Evolutionary conservation across 495 filamentous ascomycete genomes (phyloP).

Genomic region (Podospora fimiseda): DNA sequence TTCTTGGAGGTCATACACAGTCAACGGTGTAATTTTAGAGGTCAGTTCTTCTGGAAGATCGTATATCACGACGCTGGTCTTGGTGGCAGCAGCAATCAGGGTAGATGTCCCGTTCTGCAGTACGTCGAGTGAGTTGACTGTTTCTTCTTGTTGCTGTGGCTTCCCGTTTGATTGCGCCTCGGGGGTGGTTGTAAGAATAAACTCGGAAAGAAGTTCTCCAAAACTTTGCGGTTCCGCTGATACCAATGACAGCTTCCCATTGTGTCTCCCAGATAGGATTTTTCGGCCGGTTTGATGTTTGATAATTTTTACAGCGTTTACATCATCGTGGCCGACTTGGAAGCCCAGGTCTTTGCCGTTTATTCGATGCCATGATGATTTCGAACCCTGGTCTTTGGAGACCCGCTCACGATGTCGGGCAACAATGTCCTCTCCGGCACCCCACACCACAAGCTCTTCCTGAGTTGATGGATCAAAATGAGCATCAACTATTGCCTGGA

Average conservation of each 20-base stretch:
- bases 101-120: conserved; percentile 1
- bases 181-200: conserved; percentile 9
- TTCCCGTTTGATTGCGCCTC: not conserved
- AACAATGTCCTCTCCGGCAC: conserved; percentile 39
- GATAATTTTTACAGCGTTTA: conserved; percentile 32
- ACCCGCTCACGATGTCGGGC: conserved; percentile 26
- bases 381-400: conserved; percentile 7
- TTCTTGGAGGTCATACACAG: conserved; percentile 16
- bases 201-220: conserved; percentile 25
- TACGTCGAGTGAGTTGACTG: conserved; percentile 34
- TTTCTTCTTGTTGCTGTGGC: conserved; percentile 16
- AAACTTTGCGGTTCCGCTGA: conserved; percentile 30
- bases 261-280: conserved; percentile 37
- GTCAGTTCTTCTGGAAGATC: conserved; percentile 13
- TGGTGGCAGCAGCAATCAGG: conserved; percentile 22
- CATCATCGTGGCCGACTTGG: conserved; percentile 33
- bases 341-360: conserved; percentile 25
- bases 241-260: conserved; percentile 34
- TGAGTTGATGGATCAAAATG: conserved; percentile 22
- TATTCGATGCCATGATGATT: conserved; percentile 25
- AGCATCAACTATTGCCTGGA: conserved; percentile 38
- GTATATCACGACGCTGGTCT: conserved; percentile 28
- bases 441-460: conserved; percentile 40
- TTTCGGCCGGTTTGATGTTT: conserved; percentile 19
- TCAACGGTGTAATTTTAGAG: conserved; percentile 9